Percentiles rank a stretch among this genome's conserved stretches.
Conservation (phyloP, 257 asterid genomes). For the Nicotiana paniculata region DNA sequence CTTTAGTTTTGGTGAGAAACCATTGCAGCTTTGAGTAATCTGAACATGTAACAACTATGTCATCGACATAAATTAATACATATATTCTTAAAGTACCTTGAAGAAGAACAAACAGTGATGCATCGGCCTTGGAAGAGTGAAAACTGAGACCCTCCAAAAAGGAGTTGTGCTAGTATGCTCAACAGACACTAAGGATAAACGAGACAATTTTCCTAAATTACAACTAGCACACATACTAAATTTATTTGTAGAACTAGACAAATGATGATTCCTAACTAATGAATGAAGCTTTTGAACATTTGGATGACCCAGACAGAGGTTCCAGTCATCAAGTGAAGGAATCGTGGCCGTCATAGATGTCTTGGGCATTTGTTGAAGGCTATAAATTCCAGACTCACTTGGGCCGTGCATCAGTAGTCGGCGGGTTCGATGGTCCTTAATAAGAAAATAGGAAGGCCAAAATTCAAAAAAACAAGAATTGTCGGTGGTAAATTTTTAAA, state of each 20-base stretch:
- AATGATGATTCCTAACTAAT: neutral
- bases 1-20: no score
- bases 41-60: no score
- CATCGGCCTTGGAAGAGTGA: no score
- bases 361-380: neutral
- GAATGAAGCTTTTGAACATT: neutral
- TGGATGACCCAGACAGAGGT: neutral
- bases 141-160: no score
- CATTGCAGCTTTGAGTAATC: no score
- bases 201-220: constrained; percentile 1
- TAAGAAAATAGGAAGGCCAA: neutral
- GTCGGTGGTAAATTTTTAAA: no score
- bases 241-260: neutral
- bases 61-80: no score
- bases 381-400: neutral
- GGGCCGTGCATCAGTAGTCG: neutral
- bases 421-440: neutral
- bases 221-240: neutral
- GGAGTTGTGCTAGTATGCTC: neutral
- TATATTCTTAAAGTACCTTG: no score
- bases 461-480: neutral
- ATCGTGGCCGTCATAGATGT: neutral
- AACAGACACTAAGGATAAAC: neutral
- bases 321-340: neutral
- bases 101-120: no score